Evolutionary conservation across 139 green algal genomes (phyloP).

Genomic region (Yamagishiella unicocca): DNA sequence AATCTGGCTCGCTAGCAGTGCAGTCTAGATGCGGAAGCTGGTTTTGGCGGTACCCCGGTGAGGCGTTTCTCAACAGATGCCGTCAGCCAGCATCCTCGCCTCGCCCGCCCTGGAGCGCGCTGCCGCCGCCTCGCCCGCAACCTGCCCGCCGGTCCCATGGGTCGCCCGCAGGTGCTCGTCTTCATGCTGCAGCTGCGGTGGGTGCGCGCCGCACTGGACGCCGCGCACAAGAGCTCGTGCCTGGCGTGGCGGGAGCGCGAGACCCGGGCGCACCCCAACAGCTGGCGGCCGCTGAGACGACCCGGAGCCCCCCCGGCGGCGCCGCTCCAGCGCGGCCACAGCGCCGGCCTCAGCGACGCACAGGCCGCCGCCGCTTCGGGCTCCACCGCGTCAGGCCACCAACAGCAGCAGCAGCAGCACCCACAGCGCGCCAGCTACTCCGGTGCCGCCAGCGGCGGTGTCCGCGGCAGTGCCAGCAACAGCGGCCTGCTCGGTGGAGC

Average conservation of each 20-base stretch:
- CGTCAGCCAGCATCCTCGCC: too few species aligned
- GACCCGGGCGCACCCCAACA: slow-evolving; percentile 3
- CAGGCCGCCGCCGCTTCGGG: background rate
- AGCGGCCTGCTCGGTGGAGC: background rate
- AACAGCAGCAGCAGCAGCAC: background rate
- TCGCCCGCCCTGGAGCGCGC: too few species aligned
- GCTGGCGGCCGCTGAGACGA: slow-evolving; percentile 3
- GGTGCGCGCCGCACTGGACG: slow-evolving; percentile 31
- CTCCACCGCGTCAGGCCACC: background rate
- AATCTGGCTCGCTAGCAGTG: too few species aligned
- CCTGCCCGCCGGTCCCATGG: too few species aligned
- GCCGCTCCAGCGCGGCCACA: slow-evolving; percentile 3
- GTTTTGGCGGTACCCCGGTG: too few species aligned
- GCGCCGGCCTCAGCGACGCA: background rate
- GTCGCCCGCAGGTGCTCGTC: slow-evolving; percentile 44
- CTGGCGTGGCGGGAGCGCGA: slow-evolving; percentile 2
- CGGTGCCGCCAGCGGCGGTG: background rate
- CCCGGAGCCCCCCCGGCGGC: too few species aligned
- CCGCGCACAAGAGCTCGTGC: slow-evolving; percentile 33
- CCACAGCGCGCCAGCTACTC: background rate
- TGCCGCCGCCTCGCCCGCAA: too few species aligned
- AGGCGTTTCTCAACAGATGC: too few species aligned
- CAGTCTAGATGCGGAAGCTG: too few species aligned
- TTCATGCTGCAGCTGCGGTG: slow-evolving; percentile 46
- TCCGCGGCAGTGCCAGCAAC: background rate